Evolutionary conservation across 768 basidiomycete species (phyloP).

Genomic region (Psilocybe azurescens): DNA sequence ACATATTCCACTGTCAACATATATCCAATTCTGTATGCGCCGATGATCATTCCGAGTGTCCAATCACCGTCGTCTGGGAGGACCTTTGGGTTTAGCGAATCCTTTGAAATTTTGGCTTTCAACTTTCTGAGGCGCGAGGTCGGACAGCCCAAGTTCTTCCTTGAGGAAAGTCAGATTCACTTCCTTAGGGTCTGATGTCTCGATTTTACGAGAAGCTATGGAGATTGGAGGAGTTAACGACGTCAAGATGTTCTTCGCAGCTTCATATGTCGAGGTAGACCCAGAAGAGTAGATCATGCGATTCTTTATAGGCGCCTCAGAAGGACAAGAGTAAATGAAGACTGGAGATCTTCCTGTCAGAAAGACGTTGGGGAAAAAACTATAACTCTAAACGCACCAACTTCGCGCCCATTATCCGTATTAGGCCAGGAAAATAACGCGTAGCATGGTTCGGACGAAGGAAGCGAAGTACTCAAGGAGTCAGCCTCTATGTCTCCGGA

Average conservation of each 20-base stretch:
- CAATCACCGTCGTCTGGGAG: conserved; percentile 46
- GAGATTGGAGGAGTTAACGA: conserved; percentile 43
- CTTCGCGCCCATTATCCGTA: conserved; percentile 53
- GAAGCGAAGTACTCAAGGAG: conserved; percentile 53
- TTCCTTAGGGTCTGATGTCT: conserved; percentile 83
- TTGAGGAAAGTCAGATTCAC: conserved; percentile 67
- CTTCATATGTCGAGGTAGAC: conserved; percentile 57
- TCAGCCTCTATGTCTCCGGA: conserved; percentile 44
- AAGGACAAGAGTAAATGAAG: conserved; percentile 93
- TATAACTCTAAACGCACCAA: conserved; percentile 49
- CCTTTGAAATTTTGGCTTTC: conserved; percentile 38
- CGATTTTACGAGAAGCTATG: conserved; percentile 67
- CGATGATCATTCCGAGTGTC: not conserved
- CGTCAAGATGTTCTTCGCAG: conserved; percentile 57
- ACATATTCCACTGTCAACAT: not conserved
- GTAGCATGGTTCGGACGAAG: conserved; percentile 66
- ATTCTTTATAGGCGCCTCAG: conserved; percentile 77
- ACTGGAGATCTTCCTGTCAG: conserved; percentile 43
- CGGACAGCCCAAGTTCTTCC: conserved; percentile 53
- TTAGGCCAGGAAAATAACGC: conserved; percentile 74
- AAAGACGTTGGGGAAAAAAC: not conserved
- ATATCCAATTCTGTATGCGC: not conserved
- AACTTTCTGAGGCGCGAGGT: conserved; percentile 9
- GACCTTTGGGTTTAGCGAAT: conserved; percentile 77
- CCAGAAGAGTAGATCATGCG: conserved; percentile 91